Evolutionary conservation across 306 rosid species (phyloP), one percentile per base, ranked within the genome.

Genomic region (Quercus cerris): DNA sequence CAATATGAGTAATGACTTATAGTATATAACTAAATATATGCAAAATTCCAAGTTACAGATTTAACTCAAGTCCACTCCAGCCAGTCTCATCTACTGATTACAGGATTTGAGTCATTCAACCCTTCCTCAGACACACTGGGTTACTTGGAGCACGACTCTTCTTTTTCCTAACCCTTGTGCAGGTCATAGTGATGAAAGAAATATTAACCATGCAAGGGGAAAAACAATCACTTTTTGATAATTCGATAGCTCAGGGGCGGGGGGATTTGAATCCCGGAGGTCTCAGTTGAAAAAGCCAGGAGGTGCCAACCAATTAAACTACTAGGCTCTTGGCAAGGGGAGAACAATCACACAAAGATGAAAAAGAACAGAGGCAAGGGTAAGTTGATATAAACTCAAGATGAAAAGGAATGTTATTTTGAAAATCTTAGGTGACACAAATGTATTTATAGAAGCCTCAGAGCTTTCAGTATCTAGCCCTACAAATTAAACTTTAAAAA

Each of bases 401-500:
- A 15, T 5, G 70, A 56, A 20, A 69, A 28, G 20, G 22, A 27
- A 75, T 7, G 30, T n/a, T 19, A 35, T 41, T 56, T 13, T 30
- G 55, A 69, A 70, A 77, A 23, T 3, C 5, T 18, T 11, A 25
- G n/a, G 2, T 10, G 30, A 68, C 52, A 25, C 23, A 56, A 6
- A 69, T 56, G 54, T 57, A 20, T 46, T 77, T 61, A 14, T 49
- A 52, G 71, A 75, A 23, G 62, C 74, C 41, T 58, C 22, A 6
- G 27, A 75, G 84, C 22, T 54, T 78, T 54, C 30, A 31, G 64
- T 38, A 23, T 76, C 79, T 68, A 28, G 54, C 72, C 30, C 46
- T 56, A 70, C 56, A 41, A 76, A 76, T 72, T 78, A 73, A 81
- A 67, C 82, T 69, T 55, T 66, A 23, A 73, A 72, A 63, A 28